Base-by-base conservation (phyloP, 768 basidiomycete genomes). In the Amylocystis lapponica region DNA sequence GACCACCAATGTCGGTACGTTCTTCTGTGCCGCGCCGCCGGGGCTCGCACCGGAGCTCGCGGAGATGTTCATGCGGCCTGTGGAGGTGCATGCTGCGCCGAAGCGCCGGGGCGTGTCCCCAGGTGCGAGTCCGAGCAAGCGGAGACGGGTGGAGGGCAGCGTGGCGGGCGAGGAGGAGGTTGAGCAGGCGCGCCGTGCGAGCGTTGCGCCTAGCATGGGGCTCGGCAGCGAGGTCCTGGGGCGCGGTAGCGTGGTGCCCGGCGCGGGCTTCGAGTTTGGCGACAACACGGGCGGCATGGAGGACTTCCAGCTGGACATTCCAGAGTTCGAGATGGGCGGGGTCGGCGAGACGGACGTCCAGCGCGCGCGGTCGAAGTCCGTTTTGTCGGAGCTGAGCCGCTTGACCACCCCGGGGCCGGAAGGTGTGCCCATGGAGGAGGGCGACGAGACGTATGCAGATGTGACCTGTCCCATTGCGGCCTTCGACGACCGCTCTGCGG, bases 11-110 rank as follows among this genome's bases (percentile, higher is more conserved):
- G 72, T 78, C n/a, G 83, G 82, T 21, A 78, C 74, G 3, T 84
- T 83, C 56, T 83, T 94, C 64, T 87, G 76, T 54, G 86, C 83
- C 34, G 92, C 86, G 0, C 93, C 94, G 10, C 85, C 86, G 11
- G 89, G 89, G 8, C 63, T 94, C 37, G 78, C 81, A 0, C 83
- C 86, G 0, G 90, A 95, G 60, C 70, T 99, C 17, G 75, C 78
- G 2, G 78, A 86, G 41, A 66, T 99, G 42, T 99, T 96, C 66
- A 73, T 86, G 68, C 85, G 86, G 31, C 89, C 91, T 9, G 51
- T 83, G 3, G 70, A 71, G 27, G 65, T 47, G 27, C 53, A 66
- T n/a, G 62, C 63, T 4, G 53, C 72, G n/a, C 63, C 73, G 19
- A 87, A 87, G 58, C 78, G 83, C 39, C 74, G 80, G 32, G 78